Evolutionary conservation across 257 asterid species (phyloP), one percentile per base, ranked within the genome.

Genomic region (Solanum appendiculatum): DNA sequence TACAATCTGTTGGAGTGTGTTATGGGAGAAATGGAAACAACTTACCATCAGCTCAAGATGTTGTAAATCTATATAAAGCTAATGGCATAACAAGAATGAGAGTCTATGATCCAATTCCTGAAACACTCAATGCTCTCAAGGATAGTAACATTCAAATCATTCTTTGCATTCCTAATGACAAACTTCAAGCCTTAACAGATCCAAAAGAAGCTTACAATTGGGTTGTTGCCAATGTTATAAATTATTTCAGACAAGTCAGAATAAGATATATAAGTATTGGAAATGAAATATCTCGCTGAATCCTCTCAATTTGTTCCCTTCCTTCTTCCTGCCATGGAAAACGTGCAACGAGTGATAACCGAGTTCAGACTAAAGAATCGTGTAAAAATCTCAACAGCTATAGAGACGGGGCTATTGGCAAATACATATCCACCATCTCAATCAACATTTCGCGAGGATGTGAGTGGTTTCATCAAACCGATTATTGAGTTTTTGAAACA

Each of bases 181-280:
- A 88, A 8, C 58, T 93, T 70, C 87, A 46, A 14, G 83, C 29
- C 10, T 37, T 93, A 12, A 92, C 88, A 1, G 37, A 85, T 51
- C 48, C 81, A 16, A 36, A 29, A 2, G 75, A 63, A 37, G 89
- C 80, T 29, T 82, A 90, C 31, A 20, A 12, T 23, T 91, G 95
- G 95, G 88, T 93, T 21, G 54, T 74, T 37, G 23, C 14, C 33
- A 88, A 91, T 69, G 48, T 93, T 0, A 69, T 12, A 11, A 33
- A 9, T 6, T 88, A 86, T 18, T 56, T 16, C 2, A 33, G 51
- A 7, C 63, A 84, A 42, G 91, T 93, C 46, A 89, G 66, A 2
- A 88, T 93, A 89, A 88, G 81, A 60, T 91, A 88, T 87, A 84
- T 91, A 18, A 88, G 86, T 5, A 91, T 89, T 9, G 94, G 95